Evolutionary conservation across 768 basidiomycete species (phyloP), one percentile per base, ranked within the genome.

Genomic region (Serendipita sp.): DNA sequence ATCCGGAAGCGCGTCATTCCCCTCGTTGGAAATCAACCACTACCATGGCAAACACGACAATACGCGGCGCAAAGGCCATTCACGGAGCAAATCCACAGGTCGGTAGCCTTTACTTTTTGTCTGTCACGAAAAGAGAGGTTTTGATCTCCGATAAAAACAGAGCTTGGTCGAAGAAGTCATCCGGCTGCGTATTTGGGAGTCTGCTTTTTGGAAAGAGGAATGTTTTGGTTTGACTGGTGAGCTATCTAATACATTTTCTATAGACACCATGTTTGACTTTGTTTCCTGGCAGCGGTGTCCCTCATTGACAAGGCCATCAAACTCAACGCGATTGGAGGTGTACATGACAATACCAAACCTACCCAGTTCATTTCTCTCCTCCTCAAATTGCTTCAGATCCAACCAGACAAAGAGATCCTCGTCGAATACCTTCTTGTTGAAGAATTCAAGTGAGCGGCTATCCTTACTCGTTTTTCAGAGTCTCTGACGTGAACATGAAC

Each of bases 1-100:
- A 38, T 38, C 34, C 34, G 34, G 34, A n/a, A n/a, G n/a, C n/a
- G n/a, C n/a, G n/a, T n/a, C n/a, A n/a, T n/a, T n/a, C n/a, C n/a
- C n/a, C n/a, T n/a, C n/a, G n/a, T 31, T 48, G 45, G 26, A 28
- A 48, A 20, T 71, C 60, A 61, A 66, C 42, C 66, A 66, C 68
- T 28, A 63, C 66, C 68, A 95, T 96, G 92, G 90, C 92, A 45
- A 95, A 93, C 72, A 91, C 90, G 31, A 94, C 93, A n/a, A 78
- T 92, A 64, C 78, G 79, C 61, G 92, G 92, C 26, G 91, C 93
- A 22, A 76, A 78, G 45, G 82, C 90, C n/a, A 87, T 98, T 68
- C 95, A 98, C 70, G 95, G 95, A 60, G 88, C 92, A 69, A 98
- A 97, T 74, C 94, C 94, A 11, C 94, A 98, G 80, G 94, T 93